Conservation (phyloP, 805 yeast species). For the Kodamaea lidongshanica region DNA sequence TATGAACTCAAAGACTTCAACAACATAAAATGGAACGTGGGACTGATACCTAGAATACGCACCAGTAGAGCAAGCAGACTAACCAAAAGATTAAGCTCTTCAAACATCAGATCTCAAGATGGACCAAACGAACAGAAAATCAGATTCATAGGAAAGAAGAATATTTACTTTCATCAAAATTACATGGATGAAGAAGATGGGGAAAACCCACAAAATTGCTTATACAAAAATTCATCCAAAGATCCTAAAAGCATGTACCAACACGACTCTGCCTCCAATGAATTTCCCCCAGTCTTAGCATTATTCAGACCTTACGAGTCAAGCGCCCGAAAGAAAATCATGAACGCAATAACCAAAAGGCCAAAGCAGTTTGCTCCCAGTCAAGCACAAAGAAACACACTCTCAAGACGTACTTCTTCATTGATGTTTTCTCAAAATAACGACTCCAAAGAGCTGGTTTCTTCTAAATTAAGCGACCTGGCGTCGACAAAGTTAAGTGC, state of each 20-base stretch:
- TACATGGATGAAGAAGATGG: slow-evolving; percentile 17
- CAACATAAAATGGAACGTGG: slow-evolving; percentile 21
- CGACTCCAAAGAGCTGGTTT: slow-evolving; percentile 1
- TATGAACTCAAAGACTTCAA: slow-evolving; percentile 23
- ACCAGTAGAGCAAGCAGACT: slow-evolving; percentile 20
- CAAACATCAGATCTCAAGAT: slow-evolving; percentile 6
- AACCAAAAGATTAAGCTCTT: slow-evolving; percentile 13
- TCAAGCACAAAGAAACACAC: slow-evolving; percentile 1
- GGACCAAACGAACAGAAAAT: slow-evolving; percentile 12
- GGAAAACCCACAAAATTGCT: slow-evolving; percentile 5
- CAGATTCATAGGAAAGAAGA: slow-evolving; percentile 28
- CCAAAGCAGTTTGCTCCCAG: slow-evolving; percentile 3
- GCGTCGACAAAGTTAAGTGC: slow-evolving; percentile 8
- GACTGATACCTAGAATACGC: slow-evolving; percentile 41
- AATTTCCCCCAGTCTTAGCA: slow-evolving; percentile 14
- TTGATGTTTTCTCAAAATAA: no score
- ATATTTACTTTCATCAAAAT: slow-evolving; percentile 34
- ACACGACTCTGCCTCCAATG: slow-evolving; percentile 9
- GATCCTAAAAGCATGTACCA: slow-evolving; percentile 24
- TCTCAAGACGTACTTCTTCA: no score
- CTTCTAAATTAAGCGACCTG: neutral
- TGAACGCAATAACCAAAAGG: slow-evolving; percentile 27
- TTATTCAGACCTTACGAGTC: slow-evolving; percentile 38
- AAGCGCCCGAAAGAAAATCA: slow-evolving; percentile 31
- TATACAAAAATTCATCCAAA: slow-evolving; percentile 9